Evolutionary conservation across 768 basidiomycete genomes (phyloP), one percentile per base, ranked within the genome.

Genomic region (Pulveroboletus sp.): DNA sequence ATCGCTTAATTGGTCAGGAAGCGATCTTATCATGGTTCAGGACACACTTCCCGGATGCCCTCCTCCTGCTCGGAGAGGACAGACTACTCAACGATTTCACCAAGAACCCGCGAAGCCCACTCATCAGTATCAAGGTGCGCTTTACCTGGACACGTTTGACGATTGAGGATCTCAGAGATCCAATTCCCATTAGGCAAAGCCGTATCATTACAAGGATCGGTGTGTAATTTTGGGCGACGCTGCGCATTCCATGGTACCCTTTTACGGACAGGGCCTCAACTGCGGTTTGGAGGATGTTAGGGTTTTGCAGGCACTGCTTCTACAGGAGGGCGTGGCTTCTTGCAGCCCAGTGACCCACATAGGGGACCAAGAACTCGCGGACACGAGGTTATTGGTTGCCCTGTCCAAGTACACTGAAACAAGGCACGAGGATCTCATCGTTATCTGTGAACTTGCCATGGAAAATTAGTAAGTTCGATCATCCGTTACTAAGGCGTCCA

Each of bases 241-340:
- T 36, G 91, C 93, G 10, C 95, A 99, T 69, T 88, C 92, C 38
- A 97, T 98, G 93, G 93, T 94, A n/a, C 94, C 95, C 55, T 94
- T 93, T 73, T 93, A 89, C 66, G 89, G 95, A 38, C 95, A 99
- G 76, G 95, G 95, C 37, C 78, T 98, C 59, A 99, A 99, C 65
- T 96, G 94, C 64, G 95, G 95, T 14, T 79, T 99, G 46, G 95
- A 99, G 71, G 95, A 99, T 69, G 93, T 98, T 59, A 83, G 96
- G 57, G 81, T 98, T 46, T 77, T 99, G 57, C 80, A 83, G 51
- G 76, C 81, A 28, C 71, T 93, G 49, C 76, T 97, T 61, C 79
- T 80, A 49, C 76, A 83, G 51, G 83, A 87, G 67, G 76, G 77
- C 14, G 85, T 94, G 50, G 77, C 52, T 68, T 83, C 51, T 69